Conservation (phyloP, 2,329 filamentous ascomycete species). For the Pseudopithomyces maydicus region DNA sequence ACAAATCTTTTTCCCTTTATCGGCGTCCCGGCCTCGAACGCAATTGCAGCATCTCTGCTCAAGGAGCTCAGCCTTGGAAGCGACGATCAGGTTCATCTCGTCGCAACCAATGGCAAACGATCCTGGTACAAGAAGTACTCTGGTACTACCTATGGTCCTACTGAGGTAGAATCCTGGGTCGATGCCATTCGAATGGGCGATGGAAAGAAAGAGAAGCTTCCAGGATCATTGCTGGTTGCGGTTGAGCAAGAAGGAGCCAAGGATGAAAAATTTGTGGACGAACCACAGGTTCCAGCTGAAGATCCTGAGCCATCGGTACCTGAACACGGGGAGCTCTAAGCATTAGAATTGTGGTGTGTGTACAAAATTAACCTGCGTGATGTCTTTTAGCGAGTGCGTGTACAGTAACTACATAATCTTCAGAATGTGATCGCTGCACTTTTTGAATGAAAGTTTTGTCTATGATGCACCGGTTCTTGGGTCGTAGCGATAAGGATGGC, state of each 20-base stretch:
- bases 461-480: too few species aligned
- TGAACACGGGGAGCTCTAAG: conserved; percentile 34
- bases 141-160: conserved; percentile 59
- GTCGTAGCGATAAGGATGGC: too few species aligned
- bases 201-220: conserved; percentile 74
- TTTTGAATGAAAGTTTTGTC: too few species aligned
- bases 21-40: conserved; percentile 68
- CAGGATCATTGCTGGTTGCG: conserved; percentile 52
- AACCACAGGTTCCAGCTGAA: conserved; percentile 10
- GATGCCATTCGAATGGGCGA: conserved; percentile 92
- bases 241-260: conserved; percentile 24
- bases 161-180: conserved; percentile 80
- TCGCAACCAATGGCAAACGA: conserved; percentile 84
- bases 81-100: conserved; percentile 66
- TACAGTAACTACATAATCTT: not conserved
- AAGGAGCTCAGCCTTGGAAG: conserved; percentile 64
- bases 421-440: too few species aligned
- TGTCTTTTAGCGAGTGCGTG: conserved; percentile 4
- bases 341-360: not conserved
- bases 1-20: conserved; percentile 83
- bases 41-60: conserved; percentile 61
- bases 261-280: conserved; percentile 34
- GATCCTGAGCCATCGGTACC: conserved; percentile 5
- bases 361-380: not conserved
- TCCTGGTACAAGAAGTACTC: conserved; percentile 83